Percentiles rank a stretch among this genome's conserved stretches.
Conservation (phyloP, 2,329 filamentous ascomycete species). For the Sarocladium kiliense region DNA sequence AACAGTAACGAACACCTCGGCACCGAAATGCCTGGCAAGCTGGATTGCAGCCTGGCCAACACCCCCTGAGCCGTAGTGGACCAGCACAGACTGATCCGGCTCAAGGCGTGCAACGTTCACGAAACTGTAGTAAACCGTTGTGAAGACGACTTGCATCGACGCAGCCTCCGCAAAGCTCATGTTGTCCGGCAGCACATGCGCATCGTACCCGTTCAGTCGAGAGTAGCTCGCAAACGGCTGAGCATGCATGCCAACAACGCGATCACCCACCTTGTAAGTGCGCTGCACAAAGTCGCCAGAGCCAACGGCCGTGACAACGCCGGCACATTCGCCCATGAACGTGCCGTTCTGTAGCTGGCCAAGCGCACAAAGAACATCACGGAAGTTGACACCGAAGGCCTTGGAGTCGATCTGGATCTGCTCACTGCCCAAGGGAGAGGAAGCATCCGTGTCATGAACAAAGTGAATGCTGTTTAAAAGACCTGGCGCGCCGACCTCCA, state of each 20-base stretch:
- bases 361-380: no score
- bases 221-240: neutral
- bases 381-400: no score
- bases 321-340: conserved; percentile 27
- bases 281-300: no score
- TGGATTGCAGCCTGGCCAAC: conserved; percentile 33
- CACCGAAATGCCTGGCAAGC: conserved; percentile 20
- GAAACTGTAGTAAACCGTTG: conserved; percentile 2
- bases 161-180: neutral
- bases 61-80: conserved; percentile 28
- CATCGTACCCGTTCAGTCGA: neutral
- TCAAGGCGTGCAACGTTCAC: neutral
- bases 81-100: conserved; percentile 18
- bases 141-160: neutral
- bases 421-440: no score
- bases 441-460: no score
- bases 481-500: no score
- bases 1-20: conserved; percentile 20
- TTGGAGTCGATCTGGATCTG: no score
- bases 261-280: conserved; percentile 13
- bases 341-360: no score
- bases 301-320: conserved; percentile 16
- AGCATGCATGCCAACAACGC: conserved; percentile 17
- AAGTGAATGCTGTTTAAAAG: no score
- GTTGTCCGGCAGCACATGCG: neutral